phyloP scores from a whole-genome alignment of 371 early-diverging fungal genomes.

The Spiromyces aspiralis region DNA sequence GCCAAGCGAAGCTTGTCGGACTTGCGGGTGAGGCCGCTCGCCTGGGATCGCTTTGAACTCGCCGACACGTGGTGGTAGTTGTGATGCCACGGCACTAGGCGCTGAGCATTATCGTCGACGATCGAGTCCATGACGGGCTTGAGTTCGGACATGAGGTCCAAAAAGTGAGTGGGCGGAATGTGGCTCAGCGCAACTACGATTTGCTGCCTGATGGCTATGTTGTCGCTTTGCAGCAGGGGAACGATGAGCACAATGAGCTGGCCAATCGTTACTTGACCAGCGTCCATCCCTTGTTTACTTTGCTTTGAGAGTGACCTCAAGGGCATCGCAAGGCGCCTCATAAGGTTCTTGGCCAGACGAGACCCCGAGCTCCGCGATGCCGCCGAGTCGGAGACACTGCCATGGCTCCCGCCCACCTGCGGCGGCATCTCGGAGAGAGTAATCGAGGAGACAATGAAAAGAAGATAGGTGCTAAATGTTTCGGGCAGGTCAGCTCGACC shows the following conservation, averaged over 20 bases:
- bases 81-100: slow-evolving; percentile 11
- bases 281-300: slow-evolving; percentile 18
- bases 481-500: not conserved
- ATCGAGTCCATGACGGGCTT: slow-evolving; percentile 15
- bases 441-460: not conserved
- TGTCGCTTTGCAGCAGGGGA: slow-evolving; percentile 19
- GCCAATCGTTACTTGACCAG: slow-evolving; percentile 15
- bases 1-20: slow-evolving; percentile 15
- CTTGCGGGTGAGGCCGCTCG: not conserved
- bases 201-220: slow-evolving; percentile 15
- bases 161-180: slow-evolving; percentile 13
- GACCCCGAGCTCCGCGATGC: no score
- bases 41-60: not conserved
- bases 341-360: slow-evolving; percentile 24
- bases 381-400: no score
- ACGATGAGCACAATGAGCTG: slow-evolving; percentile 22
- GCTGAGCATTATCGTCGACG: slow-evolving; percentile 9
- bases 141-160: slow-evolving; percentile 22
- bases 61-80: slow-evolving; percentile 20
- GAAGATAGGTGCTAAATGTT: not conserved
- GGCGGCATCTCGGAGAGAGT: not conserved
- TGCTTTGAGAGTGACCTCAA: not conserved
- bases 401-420: not conserved
- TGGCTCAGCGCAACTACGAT: slow-evolving; percentile 14
- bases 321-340: no score